Conservation (phyloP, 306 rosid species). For the Cicer cuneatum region DNA sequence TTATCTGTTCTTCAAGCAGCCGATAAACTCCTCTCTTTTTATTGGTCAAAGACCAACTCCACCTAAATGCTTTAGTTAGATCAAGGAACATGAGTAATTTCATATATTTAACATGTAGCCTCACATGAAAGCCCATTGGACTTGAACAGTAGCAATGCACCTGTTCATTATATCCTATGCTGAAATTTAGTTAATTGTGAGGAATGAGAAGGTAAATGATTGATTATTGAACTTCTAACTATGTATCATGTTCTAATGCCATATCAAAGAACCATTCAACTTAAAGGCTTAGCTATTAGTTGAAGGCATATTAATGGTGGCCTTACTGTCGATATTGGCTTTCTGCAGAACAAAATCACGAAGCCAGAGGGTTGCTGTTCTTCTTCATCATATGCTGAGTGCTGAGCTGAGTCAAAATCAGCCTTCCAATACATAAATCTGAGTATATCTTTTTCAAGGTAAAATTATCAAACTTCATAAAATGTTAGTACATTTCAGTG, state of each 20-base stretch:
- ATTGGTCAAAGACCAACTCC: constrained; percentile 33
- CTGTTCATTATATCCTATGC: constrained; percentile 4
- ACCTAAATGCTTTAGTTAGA: constrained; percentile 35
- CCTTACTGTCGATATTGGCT: constrained; percentile 35
- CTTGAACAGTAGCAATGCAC: constrained; percentile 26
- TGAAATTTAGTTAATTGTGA: constrained; percentile 30
- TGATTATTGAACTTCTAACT: constrained; percentile 19
- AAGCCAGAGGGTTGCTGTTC: constrained; percentile 84
- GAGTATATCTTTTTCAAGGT: constrained; percentile 43
- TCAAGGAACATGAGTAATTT: constrained; percentile 20
- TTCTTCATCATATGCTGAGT: constrained; percentile 98
- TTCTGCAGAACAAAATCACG: constrained; percentile 76
- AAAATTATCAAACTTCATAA: constrained; percentile 28
- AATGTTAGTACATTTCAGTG: constrained; percentile 5
- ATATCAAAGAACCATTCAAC: constrained; percentile 14
- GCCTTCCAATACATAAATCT: constrained; percentile 50
- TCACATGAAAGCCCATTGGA: constrained; percentile 15
- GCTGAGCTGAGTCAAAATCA: constrained; percentile 66
- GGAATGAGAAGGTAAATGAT: constrained; percentile 17
- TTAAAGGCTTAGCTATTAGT: constrained; percentile 19
- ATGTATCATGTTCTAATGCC: constrained; percentile 19
- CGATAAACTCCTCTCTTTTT: constrained; percentile 26
- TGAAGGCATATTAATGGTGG: constrained; percentile 29
- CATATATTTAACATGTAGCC: constrained; percentile 1
- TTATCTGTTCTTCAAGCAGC: constrained; percentile 27